Percentiles rank a stretch among this genome's conserved stretches.
Evolutionary conservation across 169 alveolate species (phyloP).

Genomic region (Cardiosporidium cionae): DNA sequence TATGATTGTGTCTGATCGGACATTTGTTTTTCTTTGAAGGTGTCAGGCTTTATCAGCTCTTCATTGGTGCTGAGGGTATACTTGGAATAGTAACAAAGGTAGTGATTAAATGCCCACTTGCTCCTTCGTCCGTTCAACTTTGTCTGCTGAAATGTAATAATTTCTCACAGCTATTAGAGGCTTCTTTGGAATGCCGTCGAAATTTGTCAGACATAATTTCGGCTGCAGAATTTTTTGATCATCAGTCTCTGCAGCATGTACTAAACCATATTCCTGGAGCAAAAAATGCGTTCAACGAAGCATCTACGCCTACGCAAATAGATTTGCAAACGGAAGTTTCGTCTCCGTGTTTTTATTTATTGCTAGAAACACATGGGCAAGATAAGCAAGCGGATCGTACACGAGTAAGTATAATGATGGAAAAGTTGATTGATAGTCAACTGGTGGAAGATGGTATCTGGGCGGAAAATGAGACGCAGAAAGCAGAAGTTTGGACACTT

Average conservation of each 20-base stretch:
- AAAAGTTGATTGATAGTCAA: conserved; percentile 1
- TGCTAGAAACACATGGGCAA: conserved; percentile 35
- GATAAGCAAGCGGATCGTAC: neutral
- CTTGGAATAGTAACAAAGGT: conserved; percentile 66
- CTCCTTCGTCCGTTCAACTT: neutral
- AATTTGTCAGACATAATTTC: conserved; percentile 25
- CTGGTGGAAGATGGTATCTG: conserved; percentile 38
- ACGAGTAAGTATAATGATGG: neutral
- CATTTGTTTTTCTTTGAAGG: no score
- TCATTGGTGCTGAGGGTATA: conserved; percentile 75
- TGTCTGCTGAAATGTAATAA: conserved; percentile 24
- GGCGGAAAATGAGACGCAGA: conserved; percentile 36
- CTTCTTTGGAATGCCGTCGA: neutral
- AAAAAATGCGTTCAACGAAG: conserved; percentile 20
- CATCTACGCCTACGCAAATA: neutral
- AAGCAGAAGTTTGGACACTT: conserved; percentile 45
- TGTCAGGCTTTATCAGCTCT: conserved; percentile 58
- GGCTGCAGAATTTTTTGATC: conserved; percentile 48
- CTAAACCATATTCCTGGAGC: neutral
- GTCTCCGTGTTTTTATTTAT: neutral
- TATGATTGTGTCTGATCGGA: no score
- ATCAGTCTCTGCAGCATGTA: neutral
- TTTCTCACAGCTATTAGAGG: conserved; percentile 33
- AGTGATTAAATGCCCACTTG: conserved; percentile 24
- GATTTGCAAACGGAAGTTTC: neutral